Percentiles rank a stretch among this genome's conserved stretches.
phyloP scores from a whole-genome alignment of 2,329 filamentous ascomycete species.

The Calycina herbarum region DNA sequence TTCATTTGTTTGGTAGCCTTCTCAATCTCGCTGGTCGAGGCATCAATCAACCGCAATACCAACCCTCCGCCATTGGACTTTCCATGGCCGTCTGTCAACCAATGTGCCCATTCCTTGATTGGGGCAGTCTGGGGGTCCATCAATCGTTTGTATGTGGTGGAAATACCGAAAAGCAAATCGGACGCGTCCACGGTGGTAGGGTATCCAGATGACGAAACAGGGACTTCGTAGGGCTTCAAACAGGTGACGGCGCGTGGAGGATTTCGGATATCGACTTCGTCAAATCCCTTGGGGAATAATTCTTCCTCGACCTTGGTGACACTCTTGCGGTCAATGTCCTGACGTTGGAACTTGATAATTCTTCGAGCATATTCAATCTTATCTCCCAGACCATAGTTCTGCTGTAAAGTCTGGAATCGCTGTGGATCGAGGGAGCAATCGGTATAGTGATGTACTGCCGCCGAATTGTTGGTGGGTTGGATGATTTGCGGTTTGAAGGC shows the following conservation, averaged over 20 bases:
- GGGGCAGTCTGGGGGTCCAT: slow-evolving; percentile 52
- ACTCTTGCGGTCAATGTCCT: slow-evolving; percentile 50
- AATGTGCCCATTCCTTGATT: slow-evolving; percentile 60
- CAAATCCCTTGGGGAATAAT: slow-evolving; percentile 48
- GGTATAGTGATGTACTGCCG: slow-evolving; percentile 15
- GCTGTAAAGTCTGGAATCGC: slow-evolving; percentile 47
- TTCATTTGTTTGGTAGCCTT: slow-evolving; percentile 49
- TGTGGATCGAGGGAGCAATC: slow-evolving; percentile 51
- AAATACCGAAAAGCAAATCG: slow-evolving; percentile 60
- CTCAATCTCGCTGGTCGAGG: slow-evolving; percentile 51
- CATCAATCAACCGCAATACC: slow-evolving; percentile 54
- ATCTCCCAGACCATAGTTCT: slow-evolving; percentile 49
- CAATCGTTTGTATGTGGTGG: slow-evolving; percentile 57
- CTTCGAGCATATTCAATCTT: slow-evolving; percentile 57
- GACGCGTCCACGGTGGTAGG: slow-evolving; percentile 54
- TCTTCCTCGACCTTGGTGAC: slow-evolving; percentile 52
- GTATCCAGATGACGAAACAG: slow-evolving; percentile 51
- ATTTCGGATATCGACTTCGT: slow-evolving; percentile 49
- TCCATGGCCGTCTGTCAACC: slow-evolving; percentile 57
- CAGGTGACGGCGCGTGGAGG: slow-evolving; percentile 45
- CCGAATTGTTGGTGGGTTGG: slow-evolving; percentile 19
- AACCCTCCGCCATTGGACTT: slow-evolving; percentile 58
- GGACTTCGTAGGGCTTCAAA: slow-evolving; percentile 50
- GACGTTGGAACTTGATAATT: slow-evolving; percentile 52
- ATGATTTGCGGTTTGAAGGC: slow-evolving; percentile 18